These are phyloP conservation scores for Pseudozyma pruni DNA, from an alignment of 1,284 basidiomycete species.

Conservation along the genomic window DNA sequence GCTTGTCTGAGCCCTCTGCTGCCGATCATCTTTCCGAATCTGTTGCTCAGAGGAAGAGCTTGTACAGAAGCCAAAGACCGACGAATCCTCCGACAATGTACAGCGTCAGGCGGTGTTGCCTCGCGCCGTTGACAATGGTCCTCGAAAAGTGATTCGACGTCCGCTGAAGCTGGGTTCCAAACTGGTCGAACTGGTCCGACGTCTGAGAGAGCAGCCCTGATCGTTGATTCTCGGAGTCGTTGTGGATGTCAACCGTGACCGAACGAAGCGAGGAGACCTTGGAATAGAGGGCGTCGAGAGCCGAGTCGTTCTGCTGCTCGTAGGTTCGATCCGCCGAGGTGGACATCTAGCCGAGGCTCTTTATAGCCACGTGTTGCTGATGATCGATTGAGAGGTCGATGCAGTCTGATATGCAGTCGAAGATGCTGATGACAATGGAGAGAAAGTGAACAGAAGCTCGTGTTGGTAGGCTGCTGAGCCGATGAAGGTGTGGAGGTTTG, in stretches of 20 bases:
- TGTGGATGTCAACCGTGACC: conserved; percentile 63
- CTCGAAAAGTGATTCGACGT: conserved; percentile 52
- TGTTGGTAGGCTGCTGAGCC: background rate
- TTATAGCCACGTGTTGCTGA: background rate
- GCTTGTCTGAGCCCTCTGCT: background rate
- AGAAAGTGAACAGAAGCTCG: background rate
- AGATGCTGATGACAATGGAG: background rate
- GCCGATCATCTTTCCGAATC: background rate
- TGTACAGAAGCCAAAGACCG: conserved; percentile 54
- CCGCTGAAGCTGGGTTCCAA: conserved; percentile 30
- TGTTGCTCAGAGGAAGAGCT: conserved; percentile 33
- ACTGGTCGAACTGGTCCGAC: conserved; percentile 54
- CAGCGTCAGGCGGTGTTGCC: conserved; percentile 51
- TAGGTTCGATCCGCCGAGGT: conserved; percentile 55
- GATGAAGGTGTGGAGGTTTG: conserved; percentile 11
- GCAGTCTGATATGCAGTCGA: background rate
- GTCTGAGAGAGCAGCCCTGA: conserved; percentile 29
- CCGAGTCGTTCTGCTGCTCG: conserved; percentile 65
- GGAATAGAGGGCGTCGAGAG: conserved; percentile 58
- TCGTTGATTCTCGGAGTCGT: conserved; percentile 60
- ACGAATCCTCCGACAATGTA: conserved; percentile 56
- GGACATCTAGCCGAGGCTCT: conserved; percentile 35
- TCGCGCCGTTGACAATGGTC: conserved; percentile 44
- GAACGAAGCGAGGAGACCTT: conserved; percentile 59
- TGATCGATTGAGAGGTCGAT: background rate